Evolutionary conservation across 176 grass and related monocot species (phyloP).

Genomic region (Oropetium thomaeum): DNA sequence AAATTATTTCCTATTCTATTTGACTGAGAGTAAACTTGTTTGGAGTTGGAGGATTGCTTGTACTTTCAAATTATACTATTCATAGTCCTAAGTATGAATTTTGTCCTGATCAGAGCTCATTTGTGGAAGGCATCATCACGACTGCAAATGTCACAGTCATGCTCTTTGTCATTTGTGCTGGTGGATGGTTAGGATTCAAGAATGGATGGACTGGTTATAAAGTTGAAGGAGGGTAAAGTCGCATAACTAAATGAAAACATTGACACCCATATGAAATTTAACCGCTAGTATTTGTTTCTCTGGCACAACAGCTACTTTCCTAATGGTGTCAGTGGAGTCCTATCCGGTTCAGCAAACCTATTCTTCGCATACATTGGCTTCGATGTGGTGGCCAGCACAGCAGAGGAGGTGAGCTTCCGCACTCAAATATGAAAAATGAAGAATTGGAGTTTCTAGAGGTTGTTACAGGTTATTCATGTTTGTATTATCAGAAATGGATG

Average conservation of each 20-base stretch:
- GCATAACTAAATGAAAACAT: background rate
- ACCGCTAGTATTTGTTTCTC: conserved; percentile 22
- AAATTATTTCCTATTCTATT: background rate
- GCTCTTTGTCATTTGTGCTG: conserved; percentile 77
- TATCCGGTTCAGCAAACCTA: conserved; percentile 80
- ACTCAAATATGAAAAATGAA: background rate
- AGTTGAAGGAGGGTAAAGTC: conserved; percentile 57
- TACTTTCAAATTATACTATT: background rate
- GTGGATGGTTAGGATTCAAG: conserved; percentile 83
- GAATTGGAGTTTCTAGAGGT: conserved; percentile 6
- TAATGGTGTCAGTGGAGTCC: conserved; percentile 60
- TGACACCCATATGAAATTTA: background rate
- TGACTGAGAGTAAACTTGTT: background rate
- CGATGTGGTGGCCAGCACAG: conserved; percentile 69
- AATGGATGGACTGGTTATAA: conserved; percentile 81
- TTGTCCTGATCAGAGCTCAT: conserved; percentile 58
- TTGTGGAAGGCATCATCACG: conserved; percentile 79
- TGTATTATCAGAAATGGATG: background rate
- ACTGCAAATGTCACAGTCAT: conserved; percentile 71
- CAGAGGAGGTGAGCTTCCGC: conserved; percentile 62
- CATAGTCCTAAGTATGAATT: background rate
- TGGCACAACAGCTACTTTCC: conserved; percentile 68
- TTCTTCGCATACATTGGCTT: conserved; percentile 98
- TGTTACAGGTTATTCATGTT: conserved; percentile 13
- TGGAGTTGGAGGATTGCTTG: background rate